Evolutionary conservation across 2,329 filamentous ascomycete species (phyloP).

Genomic region (Aciculosporium take): DNA sequence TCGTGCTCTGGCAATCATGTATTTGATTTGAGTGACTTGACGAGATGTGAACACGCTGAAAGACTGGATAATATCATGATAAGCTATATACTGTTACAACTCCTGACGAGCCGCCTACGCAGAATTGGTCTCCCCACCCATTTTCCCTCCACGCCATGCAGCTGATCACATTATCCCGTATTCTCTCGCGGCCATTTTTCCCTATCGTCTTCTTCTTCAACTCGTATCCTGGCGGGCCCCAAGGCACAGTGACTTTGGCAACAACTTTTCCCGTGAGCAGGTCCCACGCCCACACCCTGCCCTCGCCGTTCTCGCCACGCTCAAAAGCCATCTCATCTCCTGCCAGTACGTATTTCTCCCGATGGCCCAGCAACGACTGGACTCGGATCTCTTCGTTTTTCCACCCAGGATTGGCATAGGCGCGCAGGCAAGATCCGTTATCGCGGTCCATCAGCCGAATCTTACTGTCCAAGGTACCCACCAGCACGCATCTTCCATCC

Average conservation of each 20-base stretch:
- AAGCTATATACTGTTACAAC: constrained; percentile 48
- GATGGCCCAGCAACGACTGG: constrained; percentile 58
- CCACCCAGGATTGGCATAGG: constrained; percentile 45
- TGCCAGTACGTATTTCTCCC: constrained; percentile 63
- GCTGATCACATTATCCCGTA: constrained; percentile 44
- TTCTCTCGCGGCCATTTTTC: constrained; percentile 45
- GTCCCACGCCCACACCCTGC: constrained; percentile 70
- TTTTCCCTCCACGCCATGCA: constrained; percentile 48
- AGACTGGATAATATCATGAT: constrained; percentile 10
- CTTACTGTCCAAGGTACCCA: constrained; percentile 60
- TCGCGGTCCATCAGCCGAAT: constrained; percentile 69
- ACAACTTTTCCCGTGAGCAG: constrained; percentile 56
- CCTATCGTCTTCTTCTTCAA: constrained; percentile 39
- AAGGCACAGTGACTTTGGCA: constrained; percentile 45
- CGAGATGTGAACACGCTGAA: not conserved
- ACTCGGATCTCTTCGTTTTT: constrained; percentile 60
- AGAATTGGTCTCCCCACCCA: constrained; percentile 51
- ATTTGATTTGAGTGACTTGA: constrained; percentile 3
- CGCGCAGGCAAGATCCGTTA: constrained; percentile 58
- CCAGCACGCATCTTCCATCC: constrained; percentile 61
- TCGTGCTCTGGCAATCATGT: not conserved
- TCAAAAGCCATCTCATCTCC: constrained; percentile 53
- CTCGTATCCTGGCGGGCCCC: constrained; percentile 37
- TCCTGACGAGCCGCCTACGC: constrained; percentile 50
- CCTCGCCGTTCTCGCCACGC: constrained; percentile 27